Base-by-base conservation (phyloP, 2,329 filamentous ascomycete genomes). In the Orbilia brochopaga region DNA sequence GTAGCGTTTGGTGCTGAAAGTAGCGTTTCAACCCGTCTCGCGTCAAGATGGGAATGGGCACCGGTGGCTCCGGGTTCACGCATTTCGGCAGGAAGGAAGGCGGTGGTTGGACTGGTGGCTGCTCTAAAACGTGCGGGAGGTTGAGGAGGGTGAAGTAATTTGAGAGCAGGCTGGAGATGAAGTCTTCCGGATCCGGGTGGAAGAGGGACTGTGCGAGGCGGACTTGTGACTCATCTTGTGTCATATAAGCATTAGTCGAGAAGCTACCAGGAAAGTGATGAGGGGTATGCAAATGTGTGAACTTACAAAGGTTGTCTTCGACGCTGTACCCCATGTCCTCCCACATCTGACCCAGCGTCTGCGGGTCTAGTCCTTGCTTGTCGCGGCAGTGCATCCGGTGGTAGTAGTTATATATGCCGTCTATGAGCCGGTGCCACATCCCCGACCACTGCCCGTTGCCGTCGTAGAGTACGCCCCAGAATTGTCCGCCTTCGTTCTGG, bases 281-380 rank as follows among this genome's bases (percentile, higher is more conserved):
- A 13, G 19, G 4, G 21, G 6, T 13, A 30, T 44, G 23, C 24
- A 48, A 0, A 24, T 23, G 13, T n/a, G 27, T 24, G 6, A 51
- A 35, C 66, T 70, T 70, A 70, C 66, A 70, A 24, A 70, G 66
- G 24, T 70, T 70, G 19, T 70, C 66, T 42, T 70, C 66, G 13
- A 70, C 59, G 1, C 11, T 42, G n/a, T 64, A 70, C 17, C 66
- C 66, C 66, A 70, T 70, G 19, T 70, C 66, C 35, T 70, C 66
- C 66, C 66, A 70, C 59, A 70, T 54, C n/a, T 64, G 66, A 19
- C 66, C 66, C 19, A 70, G 24, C 13, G 66, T 70, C n/a, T 70
- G 54, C 4, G 66, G 66, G 50, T 70, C 66, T 7, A 70, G 23
- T 10, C 66, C 66, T n/a, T 42, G 40, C 24, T 70, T 70, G 13